Evolutionary conservation across 2,329 filamentous ascomycete species (phyloP), one percentile per base, ranked within the genome.

Genomic region (Cadophora sp.): DNA sequence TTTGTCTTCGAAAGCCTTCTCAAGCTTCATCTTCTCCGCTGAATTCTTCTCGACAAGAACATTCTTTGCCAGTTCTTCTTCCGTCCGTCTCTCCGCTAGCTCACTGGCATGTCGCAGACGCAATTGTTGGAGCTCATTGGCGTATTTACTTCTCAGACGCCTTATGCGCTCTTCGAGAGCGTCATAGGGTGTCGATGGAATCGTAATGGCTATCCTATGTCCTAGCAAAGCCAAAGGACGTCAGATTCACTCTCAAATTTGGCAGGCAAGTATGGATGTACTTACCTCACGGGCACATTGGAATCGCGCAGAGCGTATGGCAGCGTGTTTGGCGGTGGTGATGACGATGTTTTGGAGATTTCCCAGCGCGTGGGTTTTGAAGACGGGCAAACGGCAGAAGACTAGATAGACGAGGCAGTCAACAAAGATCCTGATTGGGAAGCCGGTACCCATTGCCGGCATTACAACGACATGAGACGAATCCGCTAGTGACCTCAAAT

Each of bases 351-450:
- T 37, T 37, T 24, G 4, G 34, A n/a, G n/a, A 22, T 2, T 43
- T 58, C 11, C 4, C 9, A 4, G 34, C 34, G 31, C 34, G 22
- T 22, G 34, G 5, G 27, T 40, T 16, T 26, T 9, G 22, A 12
- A 26, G 56, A 19, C 56, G 29, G 11, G 55, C 14, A 12, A n/a
- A 11, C 31, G 7, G 22, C 34, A 59, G 43, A 48, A 48, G 1
- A 48, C 2, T 16, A 26, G 43, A 59, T 59, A 43, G 34, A 26
- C 56, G 56, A 59, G 31, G 56, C 34, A 59, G 34, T 59, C 56
- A 59, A 59, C 22, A 59, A 58, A 59, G 11, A 40, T 43, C 56
- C 34, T 3, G 31, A 37, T 37, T 26, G 22, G 34, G 56, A 59
- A 59, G 34, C 34, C 22, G 12, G n/a, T 2, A 40, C 34, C 56